Evolutionary conservation across 75 land plant genomes (phyloP), one percentile per base, ranked within the genome.

Genomic region (Pinus albicaulis): DNA sequence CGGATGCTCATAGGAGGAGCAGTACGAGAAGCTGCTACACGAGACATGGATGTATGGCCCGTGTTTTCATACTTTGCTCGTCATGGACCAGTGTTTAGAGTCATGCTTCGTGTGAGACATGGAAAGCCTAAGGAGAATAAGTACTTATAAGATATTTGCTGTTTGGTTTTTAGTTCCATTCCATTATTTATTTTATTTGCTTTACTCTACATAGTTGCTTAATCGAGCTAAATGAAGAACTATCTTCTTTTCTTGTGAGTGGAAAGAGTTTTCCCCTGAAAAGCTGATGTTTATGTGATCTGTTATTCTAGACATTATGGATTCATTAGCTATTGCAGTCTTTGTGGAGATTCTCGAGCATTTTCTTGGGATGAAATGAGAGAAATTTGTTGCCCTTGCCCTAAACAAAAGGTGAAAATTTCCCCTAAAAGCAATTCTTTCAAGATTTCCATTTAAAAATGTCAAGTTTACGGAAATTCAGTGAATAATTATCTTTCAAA

Each of bases 1-100:
- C 82, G 99, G 61, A 94, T 96, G 95, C 86, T 96, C 44, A 89
- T 94, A 59, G 99, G 95, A 77, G 99, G 98, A 53, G 99, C 84
- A 13, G 76, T 87, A 6, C 82, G 98, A 48, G 99, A 96, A 74
- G 99, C 98, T 63, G 85, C 99, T 71, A 82, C 85, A 20, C 76
- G 90, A 60, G 92, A 93, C 23, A 88, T 81, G 80, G 77, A 76
- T 53, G 80, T 90, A 20, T 72, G 78, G 14, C 99, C 99, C 5
- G 78, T 94, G 3, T 94, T 96, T 76, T 96, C 99, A n/a, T 82
- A 92, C 66, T 96, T 90, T 80, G 92, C 99, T 23, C 87, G 81
- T 57, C 99, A 96, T 83, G 98, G 98, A 75, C 99, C 99, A 57
- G 93, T 96, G 5, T 96, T 96, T 72, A 80, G 99, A 75, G 91